A percentile compares a stretch with the other conserved stretches of the same genome.
Evolutionary conservation across 2,329 filamentous ascomycete genomes (phyloP).

Genomic region (Achaetomium macrosporum): DNA sequence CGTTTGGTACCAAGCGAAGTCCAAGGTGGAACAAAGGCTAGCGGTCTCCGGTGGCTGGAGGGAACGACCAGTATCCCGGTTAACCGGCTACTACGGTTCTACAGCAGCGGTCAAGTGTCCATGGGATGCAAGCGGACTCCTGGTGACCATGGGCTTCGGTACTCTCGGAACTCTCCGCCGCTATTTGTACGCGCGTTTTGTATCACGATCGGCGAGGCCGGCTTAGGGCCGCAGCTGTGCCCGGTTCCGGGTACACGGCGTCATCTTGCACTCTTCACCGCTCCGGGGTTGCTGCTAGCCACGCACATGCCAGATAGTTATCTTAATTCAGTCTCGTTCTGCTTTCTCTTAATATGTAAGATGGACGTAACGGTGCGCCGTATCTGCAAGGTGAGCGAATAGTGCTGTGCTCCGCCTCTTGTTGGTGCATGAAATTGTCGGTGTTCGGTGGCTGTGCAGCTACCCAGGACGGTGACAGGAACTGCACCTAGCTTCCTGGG

Average conservation of each 20-base stretch:
- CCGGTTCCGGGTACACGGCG: conserved; percentile 1
- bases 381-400: conserved; percentile 2
- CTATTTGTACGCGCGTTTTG: neutral
- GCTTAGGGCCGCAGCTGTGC: neutral
- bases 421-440: conserved; percentile 11
- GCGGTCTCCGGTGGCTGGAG: neutral
- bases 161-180: neutral
- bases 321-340: conserved; percentile 24
- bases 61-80: neutral
- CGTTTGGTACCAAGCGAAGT: neutral
- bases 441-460: conserved; percentile 19
- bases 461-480: too few species aligned
- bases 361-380: neutral
- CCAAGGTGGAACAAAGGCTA: neutral
- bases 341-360: neutral
- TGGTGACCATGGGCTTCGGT: neutral
- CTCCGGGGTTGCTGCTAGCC: conserved; percentile 9
- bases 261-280: conserved; percentile 7
- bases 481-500: too few species aligned
- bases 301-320: conserved; percentile 20
- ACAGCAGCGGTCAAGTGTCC: neutral
- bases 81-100: neutral
- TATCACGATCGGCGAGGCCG: conserved; percentile 6
- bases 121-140: neutral
- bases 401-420: conserved; percentile 14